A percentile compares a stretch with the other conserved stretches of the same genome.
phyloP scores from a whole-genome alignment of 1,284 basidiomycete species.

The Ustilago sp. region DNA sequence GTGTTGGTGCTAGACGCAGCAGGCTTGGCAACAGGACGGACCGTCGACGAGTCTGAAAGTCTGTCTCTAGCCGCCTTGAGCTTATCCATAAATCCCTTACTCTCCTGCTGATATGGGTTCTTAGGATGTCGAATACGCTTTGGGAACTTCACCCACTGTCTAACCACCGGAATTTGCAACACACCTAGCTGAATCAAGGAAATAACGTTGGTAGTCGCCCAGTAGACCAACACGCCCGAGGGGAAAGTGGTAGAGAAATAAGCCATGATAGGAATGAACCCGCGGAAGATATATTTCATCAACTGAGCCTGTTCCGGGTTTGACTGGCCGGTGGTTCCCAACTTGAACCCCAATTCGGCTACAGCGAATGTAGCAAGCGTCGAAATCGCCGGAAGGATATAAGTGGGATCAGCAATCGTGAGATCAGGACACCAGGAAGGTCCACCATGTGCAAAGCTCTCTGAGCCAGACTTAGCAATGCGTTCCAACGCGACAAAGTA shows the following conservation, averaged over 20 bases:
- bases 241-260: slow-evolving; percentile 74
- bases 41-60: slow-evolving; percentile 13
- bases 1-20: neutral
- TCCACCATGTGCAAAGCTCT: slow-evolving; percentile 82
- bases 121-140: slow-evolving; percentile 49
- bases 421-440: slow-evolving; percentile 82
- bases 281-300: slow-evolving; percentile 79
- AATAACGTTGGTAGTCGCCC: slow-evolving; percentile 73
- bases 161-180: slow-evolving; percentile 50
- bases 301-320: slow-evolving; percentile 73
- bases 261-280: slow-evolving; percentile 75
- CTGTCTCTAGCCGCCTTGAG: slow-evolving; percentile 28
- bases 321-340: slow-evolving; percentile 70
- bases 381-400: slow-evolving; percentile 78
- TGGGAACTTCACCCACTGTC: slow-evolving; percentile 48
- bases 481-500: slow-evolving; percentile 86
- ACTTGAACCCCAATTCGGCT: slow-evolving; percentile 75
- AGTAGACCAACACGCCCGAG: slow-evolving; percentile 77
- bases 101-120: slow-evolving; percentile 43
- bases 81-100: slow-evolving; percentile 44
- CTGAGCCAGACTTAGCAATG: slow-evolving; percentile 79
- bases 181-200: slow-evolving; percentile 73
- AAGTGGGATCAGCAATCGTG: slow-evolving; percentile 82
- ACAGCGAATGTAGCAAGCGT: slow-evolving; percentile 79
- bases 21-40: slow-evolving; percentile 13